These are phyloP conservation scores for Kodamaea sp. DNA, from an alignment of 1,139 yeast species.

Conservation along the genomic window DNA sequence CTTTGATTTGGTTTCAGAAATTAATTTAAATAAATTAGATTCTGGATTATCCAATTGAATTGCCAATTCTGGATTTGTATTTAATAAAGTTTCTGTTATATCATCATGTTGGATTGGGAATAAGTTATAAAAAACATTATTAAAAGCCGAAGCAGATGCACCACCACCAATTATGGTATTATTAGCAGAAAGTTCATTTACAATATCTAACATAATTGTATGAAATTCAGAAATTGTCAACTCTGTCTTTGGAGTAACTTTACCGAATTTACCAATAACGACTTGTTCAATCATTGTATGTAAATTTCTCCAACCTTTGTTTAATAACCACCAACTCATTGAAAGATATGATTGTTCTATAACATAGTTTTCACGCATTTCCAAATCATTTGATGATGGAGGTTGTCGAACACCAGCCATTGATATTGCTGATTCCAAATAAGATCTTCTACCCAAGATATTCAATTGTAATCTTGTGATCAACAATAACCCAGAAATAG, in stretches of 20 bases:
- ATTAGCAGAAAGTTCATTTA: constrained; percentile 17
- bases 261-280: constrained; percentile 60
- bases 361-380: constrained; percentile 38
- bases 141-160: constrained; percentile 4
- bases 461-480: constrained; percentile 84
- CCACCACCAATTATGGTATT: constrained; percentile 4
- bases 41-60: constrained; percentile 37
- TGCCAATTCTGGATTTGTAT: constrained; percentile 44
- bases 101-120: constrained; percentile 42
- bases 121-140: constrained; percentile 27
- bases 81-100: constrained; percentile 42
- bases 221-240: constrained; percentile 59
- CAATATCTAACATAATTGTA: constrained; percentile 17
- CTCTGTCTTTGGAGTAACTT: constrained; percentile 69
- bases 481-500: constrained; percentile 64
- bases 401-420: constrained; percentile 47
- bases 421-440: constrained; percentile 71
- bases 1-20: constrained; percentile 42
- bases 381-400: constrained; percentile 9
- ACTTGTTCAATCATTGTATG: constrained; percentile 52
- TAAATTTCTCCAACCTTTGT: constrained; percentile 73
- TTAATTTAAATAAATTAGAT: constrained; percentile 42
- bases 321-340: constrained; percentile 90
- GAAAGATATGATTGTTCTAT: constrained; percentile 84
- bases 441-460: constrained; percentile 81